Evolutionary conservation across 2,329 filamentous ascomycete genomes (phyloP), one percentile per base, ranked within the genome.

Genomic region (Epichloe uncinata): DNA sequence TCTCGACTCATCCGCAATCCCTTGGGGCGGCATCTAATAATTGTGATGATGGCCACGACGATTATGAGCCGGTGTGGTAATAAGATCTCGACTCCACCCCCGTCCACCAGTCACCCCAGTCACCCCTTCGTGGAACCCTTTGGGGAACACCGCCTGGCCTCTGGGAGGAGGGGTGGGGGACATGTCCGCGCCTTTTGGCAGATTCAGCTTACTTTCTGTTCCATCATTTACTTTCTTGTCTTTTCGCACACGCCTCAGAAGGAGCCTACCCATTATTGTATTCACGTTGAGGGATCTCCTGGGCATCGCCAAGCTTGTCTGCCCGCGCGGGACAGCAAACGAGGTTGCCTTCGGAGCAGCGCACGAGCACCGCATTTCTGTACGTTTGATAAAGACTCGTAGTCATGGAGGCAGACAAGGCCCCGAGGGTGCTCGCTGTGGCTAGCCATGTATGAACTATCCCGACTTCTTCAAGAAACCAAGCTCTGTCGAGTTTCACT

Each of bases 381-480:
- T 30, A 30, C 26, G 26, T 30, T 13, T n/a, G 35, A n/a, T n/a
- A 37, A 5, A 8, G 5, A n/a, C 2, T 13, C 35, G 12, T 4
- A n/a, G 35, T 47, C 49, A 34, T 50, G 37, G 33, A 52, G 52
- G 13, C 37, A 18, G 50, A 50, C 38, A 76, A 76, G 36, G 76
- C 80, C 58, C 80, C 79, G 50, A 72, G 73, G 58, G 88, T 96
- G 54, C 76, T 96, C 63, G 89, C 90, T 52, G 79, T 96, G 59
- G 89, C 90, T 65, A 96, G 90, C 69, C 90, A 96, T 90, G 90
- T 96, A 84, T 69, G 84, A 69, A 38, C 50, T 30, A 46, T 16
- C n/a, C 36, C 9, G 26, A 9, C 8, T 9, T 30, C 26, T 4
- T 30, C 8, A 30, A 30, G 8, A 30, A 30, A 30, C 8, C 9